phyloP scores from a whole-genome alignment of 208 protist genomes.

The Paratrypanosoma confusum region DNA sequence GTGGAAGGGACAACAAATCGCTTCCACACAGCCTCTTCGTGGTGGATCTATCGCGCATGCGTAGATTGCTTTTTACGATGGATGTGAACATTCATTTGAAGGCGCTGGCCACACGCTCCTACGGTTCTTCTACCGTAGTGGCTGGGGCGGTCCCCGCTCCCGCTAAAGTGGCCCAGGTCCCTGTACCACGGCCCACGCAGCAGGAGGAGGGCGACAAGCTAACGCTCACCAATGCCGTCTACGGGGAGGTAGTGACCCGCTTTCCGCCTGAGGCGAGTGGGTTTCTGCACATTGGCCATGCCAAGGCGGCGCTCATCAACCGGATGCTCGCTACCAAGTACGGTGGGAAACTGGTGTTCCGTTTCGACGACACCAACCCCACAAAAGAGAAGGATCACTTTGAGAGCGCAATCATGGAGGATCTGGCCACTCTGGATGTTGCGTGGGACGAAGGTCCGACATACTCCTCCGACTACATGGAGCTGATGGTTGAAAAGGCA shows the following conservation, averaged over 20 bases:
- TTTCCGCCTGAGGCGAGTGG: constrained; percentile 97
- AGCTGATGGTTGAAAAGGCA: constrained; percentile 84
- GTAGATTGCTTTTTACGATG: constrained; percentile 31
- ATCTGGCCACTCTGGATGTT: constrained; percentile 90
- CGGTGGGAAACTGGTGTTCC: constrained; percentile 96
- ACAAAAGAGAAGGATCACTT: constrained; percentile 96
- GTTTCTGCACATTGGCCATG: constrained; percentile 97
- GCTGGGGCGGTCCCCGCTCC: neutral
- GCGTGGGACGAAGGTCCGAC: constrained; percentile 75
- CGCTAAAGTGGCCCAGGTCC: neutral
- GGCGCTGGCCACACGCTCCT: constrained; percentile 32
- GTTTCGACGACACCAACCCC: constrained; percentile 99
- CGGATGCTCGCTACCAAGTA: constrained; percentile 94
- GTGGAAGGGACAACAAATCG: no score
- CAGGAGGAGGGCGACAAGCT: constrained; percentile 71
- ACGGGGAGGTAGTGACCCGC: constrained; percentile 91
- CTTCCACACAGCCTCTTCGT: no score
- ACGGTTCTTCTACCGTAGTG: constrained; percentile 17
- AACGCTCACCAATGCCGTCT: constrained; percentile 56
- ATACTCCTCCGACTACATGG: constrained; percentile 97
- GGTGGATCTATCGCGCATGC: no score
- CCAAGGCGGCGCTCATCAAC: constrained; percentile 98
- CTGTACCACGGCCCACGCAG: no score
- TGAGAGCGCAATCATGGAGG: constrained; percentile 92
- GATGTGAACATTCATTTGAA: constrained; percentile 62